Evolutionary conservation across 371 early-diverging fungal genomes (phyloP).

Genomic region (Lichtheimia ornata): DNA sequence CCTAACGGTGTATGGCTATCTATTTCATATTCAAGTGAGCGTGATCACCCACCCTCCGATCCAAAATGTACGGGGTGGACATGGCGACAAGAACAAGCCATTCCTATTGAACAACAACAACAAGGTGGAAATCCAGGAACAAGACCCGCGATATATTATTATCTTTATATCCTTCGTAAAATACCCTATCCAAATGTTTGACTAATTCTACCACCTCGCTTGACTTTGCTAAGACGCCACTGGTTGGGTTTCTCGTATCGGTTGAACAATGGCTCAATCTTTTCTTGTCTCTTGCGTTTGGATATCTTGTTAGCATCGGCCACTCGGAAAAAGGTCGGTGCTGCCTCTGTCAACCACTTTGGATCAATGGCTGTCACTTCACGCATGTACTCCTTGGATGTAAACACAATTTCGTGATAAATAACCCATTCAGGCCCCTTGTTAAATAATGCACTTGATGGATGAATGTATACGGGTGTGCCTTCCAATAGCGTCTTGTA

Average conservation of each 20-base stretch:
- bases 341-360: slow-evolving; percentile 96
- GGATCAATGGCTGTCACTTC: slow-evolving; percentile 96
- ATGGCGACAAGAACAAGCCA: slow-evolving; percentile 13
- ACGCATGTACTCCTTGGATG: slow-evolving; percentile 98
- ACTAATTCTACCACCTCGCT: slow-evolving; percentile 72
- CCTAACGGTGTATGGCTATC: slow-evolving; percentile 31
- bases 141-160: slow-evolving; percentile 32
- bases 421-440: slow-evolving; percentile 97
- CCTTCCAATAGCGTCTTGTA: slow-evolving; percentile 97
- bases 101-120: slow-evolving; percentile 28
- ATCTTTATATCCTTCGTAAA: slow-evolving; percentile 25
- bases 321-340: slow-evolving; percentile 94
- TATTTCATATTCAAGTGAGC: slow-evolving; percentile 31
- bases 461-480: slow-evolving; percentile 97
- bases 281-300: slow-evolving; percentile 92
- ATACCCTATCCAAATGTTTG: slow-evolving; percentile 71
- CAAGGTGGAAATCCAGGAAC: slow-evolving; percentile 31
- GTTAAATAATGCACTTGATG: slow-evolving; percentile 92
- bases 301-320: slow-evolving; percentile 92
- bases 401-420: slow-evolving; percentile 96
- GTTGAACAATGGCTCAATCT: slow-evolving; percentile 90
- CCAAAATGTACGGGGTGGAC: slow-evolving; percentile 21
- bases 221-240: slow-evolving; percentile 84
- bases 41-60: slow-evolving; percentile 16
- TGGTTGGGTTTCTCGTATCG: slow-evolving; percentile 89